A percentile compares a stretch with the other conserved stretches of the same genome.
Conservation (phyloP, 1,284 basidiomycete species). For the Taiwanofungus camphoratus region DNA sequence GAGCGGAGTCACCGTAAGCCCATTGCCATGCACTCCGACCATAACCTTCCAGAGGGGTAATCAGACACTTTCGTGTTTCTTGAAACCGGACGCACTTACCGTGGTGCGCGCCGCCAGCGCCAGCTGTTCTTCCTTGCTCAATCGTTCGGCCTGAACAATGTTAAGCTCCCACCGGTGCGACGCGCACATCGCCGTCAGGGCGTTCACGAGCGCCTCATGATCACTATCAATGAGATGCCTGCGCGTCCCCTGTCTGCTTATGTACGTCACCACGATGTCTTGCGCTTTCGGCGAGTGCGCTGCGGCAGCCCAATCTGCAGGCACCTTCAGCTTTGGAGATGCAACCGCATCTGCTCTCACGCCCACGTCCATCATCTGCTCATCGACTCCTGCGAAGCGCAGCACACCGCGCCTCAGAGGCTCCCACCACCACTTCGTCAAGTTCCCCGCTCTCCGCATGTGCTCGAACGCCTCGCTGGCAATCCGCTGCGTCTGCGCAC, state of each 20-base stretch:
- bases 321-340: neutral
- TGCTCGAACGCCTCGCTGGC: slow-evolving; percentile 58
- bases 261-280: slow-evolving; percentile 65
- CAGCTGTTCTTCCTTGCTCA: slow-evolving; percentile 72
- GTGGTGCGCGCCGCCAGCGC: slow-evolving; percentile 58
- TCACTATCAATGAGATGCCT: slow-evolving; percentile 55
- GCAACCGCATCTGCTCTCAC: slow-evolving; percentile 15
- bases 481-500: slow-evolving; percentile 58
- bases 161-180: slow-evolving; percentile 58
- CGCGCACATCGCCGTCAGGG: slow-evolving; percentile 47
- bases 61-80: slow-evolving; percentile 1
- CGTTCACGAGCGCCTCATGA: slow-evolving; percentile 53
- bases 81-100: slow-evolving; percentile 22
- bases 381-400: slow-evolving; percentile 52
- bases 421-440: slow-evolving; percentile 62
- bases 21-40: slow-evolving; percentile 78
- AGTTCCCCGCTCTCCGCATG: slow-evolving; percentile 34
- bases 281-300: slow-evolving; percentile 17
- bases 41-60: slow-evolving; percentile 49
- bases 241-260: slow-evolving; percentile 57
- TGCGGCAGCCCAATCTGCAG: slow-evolving; percentile 6
- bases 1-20: slow-evolving; percentile 43
- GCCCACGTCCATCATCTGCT: slow-evolving; percentile 22
- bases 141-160: slow-evolving; percentile 57
- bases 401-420: slow-evolving; percentile 55